Evolutionary conservation across 106 monocot genomes (phyloP), one percentile per base, ranked within the genome.

Genomic region (Acanthochlamys bracteata): DNA sequence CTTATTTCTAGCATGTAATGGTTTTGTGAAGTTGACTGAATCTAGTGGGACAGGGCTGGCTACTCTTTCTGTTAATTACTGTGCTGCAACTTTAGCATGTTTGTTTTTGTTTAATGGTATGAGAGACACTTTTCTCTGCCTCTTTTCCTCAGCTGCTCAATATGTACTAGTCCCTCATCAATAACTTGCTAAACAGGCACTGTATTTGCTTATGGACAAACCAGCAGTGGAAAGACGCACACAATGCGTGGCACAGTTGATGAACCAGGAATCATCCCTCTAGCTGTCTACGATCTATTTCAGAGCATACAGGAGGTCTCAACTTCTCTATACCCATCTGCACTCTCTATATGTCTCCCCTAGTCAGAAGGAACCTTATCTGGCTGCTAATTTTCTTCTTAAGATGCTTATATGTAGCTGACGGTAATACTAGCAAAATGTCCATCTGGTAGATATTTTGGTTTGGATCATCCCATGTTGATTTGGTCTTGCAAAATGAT

Each of bases 161-260:
- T 49, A 1, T 49, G 49, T 2, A 3, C 2, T 22, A 0, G 20
- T 13, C 33, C 33, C 33, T 33, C 33, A 33, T 33, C 33, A 33
- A 6, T 10, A 55, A 53, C 27, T 61, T 49, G 20, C 21, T 17
- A 11, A 46, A 67, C 59, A 93, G 93, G 93, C 58, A 93, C 84
- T 7, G 82, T 96, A 40, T 91, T 96, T 83, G 90, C 95, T 40
- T 88, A 96, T 74, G 89, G 93, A 20, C 93, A 93, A 63, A 93
- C 93, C 10, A 93, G 73, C 57, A 93, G 93, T 83, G 93, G 93
- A 1, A 93, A 93, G 64, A 93, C 93, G 1, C 72, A 89, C 57
- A 93, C 85, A 2, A 93, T 93, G 93, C 75, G 89, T 58, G 89
- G 93, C 25, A 68, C 87, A 20, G 25, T 17, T 63, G 20, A 21